Evolutionary conservation across 2,329 filamentous ascomycete genomes (phyloP).

Genomic region (Nigrograna mackinnonii): DNA sequence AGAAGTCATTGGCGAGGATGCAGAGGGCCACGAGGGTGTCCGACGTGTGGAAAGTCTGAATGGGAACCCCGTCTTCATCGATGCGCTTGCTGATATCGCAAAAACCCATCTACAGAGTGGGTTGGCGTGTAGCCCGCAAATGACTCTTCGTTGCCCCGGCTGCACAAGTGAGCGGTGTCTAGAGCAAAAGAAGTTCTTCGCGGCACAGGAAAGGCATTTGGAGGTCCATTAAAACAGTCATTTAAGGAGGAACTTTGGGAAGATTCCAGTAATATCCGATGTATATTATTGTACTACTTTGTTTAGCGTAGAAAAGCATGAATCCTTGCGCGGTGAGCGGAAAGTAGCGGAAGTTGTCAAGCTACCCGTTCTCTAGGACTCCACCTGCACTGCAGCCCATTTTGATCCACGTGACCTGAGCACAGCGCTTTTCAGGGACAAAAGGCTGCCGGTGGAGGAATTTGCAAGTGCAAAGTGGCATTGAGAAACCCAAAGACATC

Average conservation of each 20-base stretch:
- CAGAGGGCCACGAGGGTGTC: constrained; percentile 59
- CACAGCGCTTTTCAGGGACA: neutral
- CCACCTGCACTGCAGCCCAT: no score
- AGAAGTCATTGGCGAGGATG: constrained; percentile 87
- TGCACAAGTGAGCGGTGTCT: constrained; percentile 88
- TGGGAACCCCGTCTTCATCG: constrained; percentile 86
- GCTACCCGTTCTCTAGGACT: no score
- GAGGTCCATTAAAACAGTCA: constrained; percentile 3
- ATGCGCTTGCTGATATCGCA: constrained; percentile 85
- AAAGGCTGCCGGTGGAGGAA: neutral
- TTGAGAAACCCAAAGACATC: neutral
- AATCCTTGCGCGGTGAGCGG: no score
- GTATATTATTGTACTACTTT: no score
- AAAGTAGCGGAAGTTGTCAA: no score
- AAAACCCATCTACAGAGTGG: constrained; percentile 76
- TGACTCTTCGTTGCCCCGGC: constrained; percentile 88
- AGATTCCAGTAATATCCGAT: no score
- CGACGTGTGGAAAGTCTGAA: constrained; percentile 93
- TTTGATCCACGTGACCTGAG: no score
- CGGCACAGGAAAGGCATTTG: constrained; percentile 42
- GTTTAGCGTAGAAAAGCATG: no score
- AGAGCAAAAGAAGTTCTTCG: constrained; percentile 73
- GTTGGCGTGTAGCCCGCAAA: constrained; percentile 75
- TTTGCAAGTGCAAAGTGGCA: neutral
- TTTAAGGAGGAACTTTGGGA: neutral